These are phyloP conservation scores for Pholiota molesta DNA, from an alignment of 768 basidiomycete species.

Conservation along the genomic window DNA sequence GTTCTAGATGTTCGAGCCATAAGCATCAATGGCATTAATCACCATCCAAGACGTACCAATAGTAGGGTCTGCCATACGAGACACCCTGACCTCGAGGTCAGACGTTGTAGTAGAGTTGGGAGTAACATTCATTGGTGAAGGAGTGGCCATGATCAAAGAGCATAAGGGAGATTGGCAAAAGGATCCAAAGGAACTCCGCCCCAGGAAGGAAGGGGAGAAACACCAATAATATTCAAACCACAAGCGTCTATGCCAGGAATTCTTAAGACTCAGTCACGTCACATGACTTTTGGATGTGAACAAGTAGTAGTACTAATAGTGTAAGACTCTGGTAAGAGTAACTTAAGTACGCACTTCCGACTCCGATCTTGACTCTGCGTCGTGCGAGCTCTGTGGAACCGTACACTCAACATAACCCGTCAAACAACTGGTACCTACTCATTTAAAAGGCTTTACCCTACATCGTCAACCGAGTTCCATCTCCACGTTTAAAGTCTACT, in stretches of 20 bases:
- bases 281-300: too few relatives aligned
- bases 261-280: not conserved
- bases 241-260: too few relatives aligned
- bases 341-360: not conserved
- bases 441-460: too few relatives aligned
- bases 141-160: slow-evolving; percentile 32
- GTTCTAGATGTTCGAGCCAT: slow-evolving; percentile 45
- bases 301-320: too few relatives aligned
- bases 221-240: not conserved
- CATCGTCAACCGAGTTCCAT: too few relatives aligned
- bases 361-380: not conserved
- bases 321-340: too few relatives aligned
- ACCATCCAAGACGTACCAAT: slow-evolving; percentile 49
- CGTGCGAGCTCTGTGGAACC: too few relatives aligned
- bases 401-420: too few relatives aligned
- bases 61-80: slow-evolving; percentile 74
- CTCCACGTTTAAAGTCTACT: too few relatives aligned
- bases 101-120: slow-evolving; percentile 39
- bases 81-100: slow-evolving; percentile 73
- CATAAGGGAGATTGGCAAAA: slow-evolving; percentile 14
- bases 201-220: slow-evolving; percentile 1
- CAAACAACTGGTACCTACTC: too few relatives aligned
- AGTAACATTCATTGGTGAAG: slow-evolving; percentile 35
- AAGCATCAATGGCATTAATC: not conserved
- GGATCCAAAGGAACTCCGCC: not conserved